These are phyloP conservation scores for Taxillus chinensis DNA, from an alignment of 164 flowering plant species.

Conservation along the genomic window DNA sequence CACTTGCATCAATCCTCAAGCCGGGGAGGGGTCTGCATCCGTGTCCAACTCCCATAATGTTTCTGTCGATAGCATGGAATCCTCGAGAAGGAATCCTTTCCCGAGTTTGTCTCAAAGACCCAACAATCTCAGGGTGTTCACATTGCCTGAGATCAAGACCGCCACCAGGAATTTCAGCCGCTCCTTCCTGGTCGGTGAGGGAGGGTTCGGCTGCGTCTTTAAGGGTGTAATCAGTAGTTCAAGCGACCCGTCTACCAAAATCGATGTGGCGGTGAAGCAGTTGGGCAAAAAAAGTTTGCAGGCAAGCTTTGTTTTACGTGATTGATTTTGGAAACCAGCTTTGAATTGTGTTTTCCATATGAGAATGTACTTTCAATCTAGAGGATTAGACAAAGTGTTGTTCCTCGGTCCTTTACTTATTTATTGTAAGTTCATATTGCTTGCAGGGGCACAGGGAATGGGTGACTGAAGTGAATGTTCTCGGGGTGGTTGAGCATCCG, in stretches of 20 bases:
- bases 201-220: conserved; percentile 92
- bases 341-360: too few species aligned
- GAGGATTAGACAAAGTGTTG: too few species aligned
- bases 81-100: conserved; percentile 29
- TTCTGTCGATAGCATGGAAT: conserved; percentile 53
- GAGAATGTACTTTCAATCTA: too few species aligned
- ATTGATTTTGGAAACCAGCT: neutral
- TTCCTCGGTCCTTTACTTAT: too few species aligned
- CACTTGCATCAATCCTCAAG: conserved; percentile 25
- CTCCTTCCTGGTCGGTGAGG: conserved; percentile 75
- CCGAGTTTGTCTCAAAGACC: conserved; percentile 44
- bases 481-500: conserved; percentile 88
- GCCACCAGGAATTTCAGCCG: conserved; percentile 75
- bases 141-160: conserved; percentile 52
- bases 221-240: conserved; percentile 50
- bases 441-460: conserved; percentile 96
- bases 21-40: conserved; percentile 36
- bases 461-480: conserved; percentile 94
- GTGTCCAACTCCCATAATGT: conserved; percentile 51
- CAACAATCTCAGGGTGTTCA: conserved; percentile 67
- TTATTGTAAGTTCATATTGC: neutral
- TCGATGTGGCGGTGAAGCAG: conserved; percentile 78
- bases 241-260: conserved; percentile 42
- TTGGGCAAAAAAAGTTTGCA: conserved; percentile 76
- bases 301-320: conserved; percentile 32